Conservation (phyloP, 176 grass and related monocot genomes). For the Zizania latifolia region DNA sequence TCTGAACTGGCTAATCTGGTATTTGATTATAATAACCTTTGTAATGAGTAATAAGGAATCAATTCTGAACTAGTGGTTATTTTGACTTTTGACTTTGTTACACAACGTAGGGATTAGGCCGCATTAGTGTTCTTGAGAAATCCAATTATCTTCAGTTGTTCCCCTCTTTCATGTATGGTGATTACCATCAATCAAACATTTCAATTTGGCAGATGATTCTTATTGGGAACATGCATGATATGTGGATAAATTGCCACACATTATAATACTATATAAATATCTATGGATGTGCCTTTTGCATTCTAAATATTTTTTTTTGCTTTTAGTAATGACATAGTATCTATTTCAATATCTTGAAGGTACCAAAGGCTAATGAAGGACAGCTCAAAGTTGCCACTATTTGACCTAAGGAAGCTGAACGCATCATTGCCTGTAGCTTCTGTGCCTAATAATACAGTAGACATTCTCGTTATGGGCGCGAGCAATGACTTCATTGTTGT, state of each 20-base stretch:
- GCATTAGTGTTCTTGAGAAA: neutral
- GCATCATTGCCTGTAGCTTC: conserved; percentile 68
- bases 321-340: conserved; percentile 16
- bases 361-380: conserved; percentile 80
- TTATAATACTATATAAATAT: neutral
- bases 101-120: neutral
- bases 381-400: conserved; percentile 72
- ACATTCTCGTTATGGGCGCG: conserved; percentile 71
- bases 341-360: conserved; percentile 32
- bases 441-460: conserved; percentile 29
- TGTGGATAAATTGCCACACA: neutral
- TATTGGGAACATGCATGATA: neutral
- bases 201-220: neutral
- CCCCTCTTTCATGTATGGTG: neutral
- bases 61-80: neutral
- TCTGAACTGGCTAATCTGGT: neutral
- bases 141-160: neutral
- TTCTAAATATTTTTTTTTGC: neutral
- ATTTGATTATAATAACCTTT: neutral
- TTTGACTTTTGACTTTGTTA: neutral
- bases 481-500: conserved; percentile 90
- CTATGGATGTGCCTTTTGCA: neutral
- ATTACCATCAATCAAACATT: neutral
- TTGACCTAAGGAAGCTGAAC: conserved; percentile 78
- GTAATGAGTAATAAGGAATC: neutral